A percentile compares a stretch with the other conserved stretches of the same genome.
phyloP scores from a whole-genome alignment of 352 stramenopile species.

The Phytopythium chamaehyphon region DNA sequence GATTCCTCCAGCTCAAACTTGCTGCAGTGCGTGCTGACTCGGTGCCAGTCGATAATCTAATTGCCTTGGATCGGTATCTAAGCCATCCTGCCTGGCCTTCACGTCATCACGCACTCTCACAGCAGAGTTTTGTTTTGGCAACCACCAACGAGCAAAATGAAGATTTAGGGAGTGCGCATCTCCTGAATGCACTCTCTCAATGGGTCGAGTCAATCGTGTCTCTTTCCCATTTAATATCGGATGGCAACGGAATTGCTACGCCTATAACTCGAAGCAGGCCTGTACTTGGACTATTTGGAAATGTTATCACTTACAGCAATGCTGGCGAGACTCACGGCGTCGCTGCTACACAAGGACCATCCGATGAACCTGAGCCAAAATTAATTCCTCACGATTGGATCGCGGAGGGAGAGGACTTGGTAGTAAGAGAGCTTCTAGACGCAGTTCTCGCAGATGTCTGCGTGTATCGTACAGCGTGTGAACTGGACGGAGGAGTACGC shows the following conservation, averaged over 20 bases:
- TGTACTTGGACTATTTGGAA: constrained; percentile 57
- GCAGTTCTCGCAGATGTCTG: constrained; percentile 55
- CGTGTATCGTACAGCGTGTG: constrained; percentile 53
- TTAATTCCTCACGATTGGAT: neutral
- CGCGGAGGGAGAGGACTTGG: constrained; percentile 11
- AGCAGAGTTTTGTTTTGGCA: neutral
- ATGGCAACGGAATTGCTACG: constrained; percentile 36
- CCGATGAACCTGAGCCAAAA: neutral
- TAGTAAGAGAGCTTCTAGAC: constrained; percentile 49
- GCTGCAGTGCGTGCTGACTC: constrained; percentile 28
- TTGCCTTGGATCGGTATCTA: constrained; percentile 53
- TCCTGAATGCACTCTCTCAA: constrained; percentile 43
- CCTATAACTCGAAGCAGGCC: constrained; percentile 51
- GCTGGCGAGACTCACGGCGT: constrained; percentile 12
- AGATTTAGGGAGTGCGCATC: constrained; percentile 8
- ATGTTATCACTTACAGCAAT: constrained; percentile 52
- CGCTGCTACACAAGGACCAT: constrained; percentile 1
- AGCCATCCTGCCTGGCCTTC: constrained; percentile 47
- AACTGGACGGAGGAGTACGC: constrained; percentile 31
- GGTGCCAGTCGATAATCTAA: constrained; percentile 50
- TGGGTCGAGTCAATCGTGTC: constrained; percentile 47
- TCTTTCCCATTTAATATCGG: constrained; percentile 35
- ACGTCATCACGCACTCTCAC: constrained; percentile 21
- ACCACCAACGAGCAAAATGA: neutral
- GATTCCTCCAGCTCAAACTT: constrained; percentile 50